Evolutionary conservation across 371 early-diverging fungal species (phyloP).

Genomic region (Thermomucor indicae-seudaticae): DNA sequence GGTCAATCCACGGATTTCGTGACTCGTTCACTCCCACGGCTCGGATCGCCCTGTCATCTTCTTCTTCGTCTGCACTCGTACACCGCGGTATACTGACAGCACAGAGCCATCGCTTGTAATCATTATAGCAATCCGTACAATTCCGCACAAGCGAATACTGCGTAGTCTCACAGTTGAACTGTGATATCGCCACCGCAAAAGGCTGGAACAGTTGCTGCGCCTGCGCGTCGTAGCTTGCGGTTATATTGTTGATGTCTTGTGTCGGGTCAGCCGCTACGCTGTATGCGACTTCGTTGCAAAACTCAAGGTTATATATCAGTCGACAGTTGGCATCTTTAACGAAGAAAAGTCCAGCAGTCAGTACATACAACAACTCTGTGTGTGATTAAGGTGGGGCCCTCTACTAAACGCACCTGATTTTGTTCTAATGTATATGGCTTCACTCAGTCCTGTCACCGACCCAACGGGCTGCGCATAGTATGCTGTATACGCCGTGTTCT

Average conservation of each 20-base stretch:
- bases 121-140: conserved; percentile 55
- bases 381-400: too few relatives aligned
- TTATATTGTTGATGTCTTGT: conserved; percentile 18
- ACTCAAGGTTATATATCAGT: conserved; percentile 49
- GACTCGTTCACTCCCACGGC: conserved; percentile 30
- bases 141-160: conserved; percentile 61
- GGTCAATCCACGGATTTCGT: conserved; percentile 42
- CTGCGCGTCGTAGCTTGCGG: conserved; percentile 41
- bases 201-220: conserved; percentile 40
- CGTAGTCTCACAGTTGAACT: conserved; percentile 56
- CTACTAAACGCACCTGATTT: conserved; percentile 17
- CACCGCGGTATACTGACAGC: conserved; percentile 62
- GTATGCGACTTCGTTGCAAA: conserved; percentile 61
- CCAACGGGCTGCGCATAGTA: conserved; percentile 39
- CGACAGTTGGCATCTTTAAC: conserved; percentile 44
- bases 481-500: conserved; percentile 35
- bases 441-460: conserved; percentile 22
- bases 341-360: not conserved
- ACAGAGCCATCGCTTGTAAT: conserved; percentile 67
- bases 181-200: conserved; percentile 46
- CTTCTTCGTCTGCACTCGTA: conserved; percentile 13
- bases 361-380: too few relatives aligned
- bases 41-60: conserved; percentile 10
- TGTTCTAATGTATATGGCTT: conserved; percentile 24
- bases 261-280: conserved; percentile 22